Evolutionary conservation across 306 rosid genomes (phyloP).

Genomic region (Spatholobus suberectus): DNA sequence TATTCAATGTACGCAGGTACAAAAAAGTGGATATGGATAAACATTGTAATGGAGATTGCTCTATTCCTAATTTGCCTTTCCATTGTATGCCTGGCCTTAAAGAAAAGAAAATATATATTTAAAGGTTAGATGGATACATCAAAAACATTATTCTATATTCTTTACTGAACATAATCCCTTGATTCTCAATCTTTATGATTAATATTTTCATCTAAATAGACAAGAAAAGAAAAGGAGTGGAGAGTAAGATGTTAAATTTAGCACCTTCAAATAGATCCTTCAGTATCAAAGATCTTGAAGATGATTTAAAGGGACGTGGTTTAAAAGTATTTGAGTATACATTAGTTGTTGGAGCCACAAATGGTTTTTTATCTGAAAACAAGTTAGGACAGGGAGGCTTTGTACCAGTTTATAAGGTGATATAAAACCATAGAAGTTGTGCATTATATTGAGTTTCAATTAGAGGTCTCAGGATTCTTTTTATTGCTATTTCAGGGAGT

Average conservation of each 20-base stretch:
- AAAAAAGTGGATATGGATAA: slow-evolving; percentile 30
- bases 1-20: neutral
- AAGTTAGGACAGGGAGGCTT: slow-evolving; percentile 47
- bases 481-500: slow-evolving; percentile 26
- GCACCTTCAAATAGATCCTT: neutral
- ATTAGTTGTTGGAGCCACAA: slow-evolving; percentile 40
- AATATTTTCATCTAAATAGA: neutral
- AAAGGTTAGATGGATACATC: neutral
- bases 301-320: slow-evolving; percentile 10
- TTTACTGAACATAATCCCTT: neutral
- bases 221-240: neutral
- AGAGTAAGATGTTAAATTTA: neutral
- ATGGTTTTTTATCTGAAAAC: slow-evolving; percentile 14
- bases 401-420: slow-evolving; percentile 1
- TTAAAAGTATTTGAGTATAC: slow-evolving; percentile 19
- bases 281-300: neutral
- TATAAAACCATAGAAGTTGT: neutral
- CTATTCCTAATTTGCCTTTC: neutral
- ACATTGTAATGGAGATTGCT: neutral
- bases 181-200: neutral
- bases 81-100: neutral
- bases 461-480: neutral
- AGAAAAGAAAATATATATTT: neutral
- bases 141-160: neutral
- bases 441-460: too few species aligned